Evolutionary conservation across 805 yeast genomes (phyloP).

Genomic region (Starmerella riodocensis): DNA sequence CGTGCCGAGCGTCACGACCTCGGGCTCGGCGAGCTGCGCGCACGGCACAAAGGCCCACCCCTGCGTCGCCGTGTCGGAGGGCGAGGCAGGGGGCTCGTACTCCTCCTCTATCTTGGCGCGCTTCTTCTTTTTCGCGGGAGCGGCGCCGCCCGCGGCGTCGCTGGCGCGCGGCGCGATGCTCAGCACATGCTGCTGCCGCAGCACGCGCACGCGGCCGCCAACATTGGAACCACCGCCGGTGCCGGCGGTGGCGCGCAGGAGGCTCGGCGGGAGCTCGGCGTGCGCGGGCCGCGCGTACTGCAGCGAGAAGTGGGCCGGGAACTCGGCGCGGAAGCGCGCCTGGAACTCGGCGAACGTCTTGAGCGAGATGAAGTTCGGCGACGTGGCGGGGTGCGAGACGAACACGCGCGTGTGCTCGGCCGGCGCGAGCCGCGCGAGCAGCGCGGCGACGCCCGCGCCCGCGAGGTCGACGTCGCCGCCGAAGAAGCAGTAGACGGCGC

Average conservation of each 20-base stretch:
- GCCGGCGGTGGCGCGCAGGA: background rate
- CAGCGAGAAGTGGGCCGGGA: conserved; percentile 25
- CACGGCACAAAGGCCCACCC: background rate
- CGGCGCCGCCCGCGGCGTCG: background rate
- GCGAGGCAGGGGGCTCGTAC: background rate
- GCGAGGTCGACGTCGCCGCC: conserved; percentile 45
- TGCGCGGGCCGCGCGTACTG: conserved; percentile 15
- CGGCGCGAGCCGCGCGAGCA: conserved; percentile 35
- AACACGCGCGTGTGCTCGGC: conserved; percentile 36
- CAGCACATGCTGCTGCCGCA: conserved; percentile 8
- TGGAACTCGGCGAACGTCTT: conserved; percentile 37
- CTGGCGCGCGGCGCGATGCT: conserved; percentile 9
- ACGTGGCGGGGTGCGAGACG: conserved; percentile 56
- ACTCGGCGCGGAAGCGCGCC: conserved; percentile 18
- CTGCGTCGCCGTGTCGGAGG: background rate
- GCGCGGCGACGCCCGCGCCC: conserved; percentile 6
- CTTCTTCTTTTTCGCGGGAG: background rate
- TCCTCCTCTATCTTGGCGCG: background rate
- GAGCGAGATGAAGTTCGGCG: conserved; percentile 50
- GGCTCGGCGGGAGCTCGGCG: conserved; percentile 9
- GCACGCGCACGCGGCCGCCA: background rate
- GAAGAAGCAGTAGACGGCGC: conserved; percentile 58
- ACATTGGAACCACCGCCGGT: background rate
- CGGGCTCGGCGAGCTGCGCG: conserved; percentile 26
- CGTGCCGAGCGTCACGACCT: conserved; percentile 72